phyloP scores from a whole-genome alignment of 192 early-diverging fungal genomes.

The Rhizophagus sp. region DNA sequence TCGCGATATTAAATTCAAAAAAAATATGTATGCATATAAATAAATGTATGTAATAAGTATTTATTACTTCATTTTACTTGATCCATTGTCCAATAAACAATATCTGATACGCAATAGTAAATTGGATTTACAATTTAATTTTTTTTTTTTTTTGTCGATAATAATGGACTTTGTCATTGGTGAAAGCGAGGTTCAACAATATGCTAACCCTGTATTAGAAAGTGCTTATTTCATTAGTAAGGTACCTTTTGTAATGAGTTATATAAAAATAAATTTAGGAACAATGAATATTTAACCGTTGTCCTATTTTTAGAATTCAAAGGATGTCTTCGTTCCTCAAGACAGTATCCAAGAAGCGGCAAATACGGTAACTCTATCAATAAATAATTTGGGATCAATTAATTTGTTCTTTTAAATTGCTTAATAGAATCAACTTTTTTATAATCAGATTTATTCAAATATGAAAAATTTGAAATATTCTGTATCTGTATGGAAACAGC shows the following conservation, averaged over 20 bases:
- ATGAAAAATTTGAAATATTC: conserved; percentile 65
- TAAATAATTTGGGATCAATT: background rate
- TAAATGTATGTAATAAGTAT: too few relatives aligned
- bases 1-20: too few relatives aligned
- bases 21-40: too few relatives aligned
- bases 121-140: too few relatives aligned
- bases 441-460: background rate
- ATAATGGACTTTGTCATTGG: background rate
- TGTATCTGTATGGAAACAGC: conserved; percentile 61
- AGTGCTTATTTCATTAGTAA: background rate
- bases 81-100: too few relatives aligned
- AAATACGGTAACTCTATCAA: background rate
- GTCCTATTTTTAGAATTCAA: background rate
- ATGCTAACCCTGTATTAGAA: background rate
- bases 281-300: background rate
- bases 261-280: too few relatives aligned
- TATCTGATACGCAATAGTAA: too few relatives aligned
- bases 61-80: too few relatives aligned
- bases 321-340: background rate
- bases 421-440: background rate
- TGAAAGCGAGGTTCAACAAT: background rate
- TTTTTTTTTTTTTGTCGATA: background rate
- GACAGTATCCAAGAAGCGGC: background rate
- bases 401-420: background rate
- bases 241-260: background rate